A percentile compares a stretch with the other conserved stretches of the same genome.
These are phyloP conservation scores for Tolypocladium album DNA, from an alignment of 2,329 filamentous ascomycete genomes.

Conservation along the genomic window DNA sequence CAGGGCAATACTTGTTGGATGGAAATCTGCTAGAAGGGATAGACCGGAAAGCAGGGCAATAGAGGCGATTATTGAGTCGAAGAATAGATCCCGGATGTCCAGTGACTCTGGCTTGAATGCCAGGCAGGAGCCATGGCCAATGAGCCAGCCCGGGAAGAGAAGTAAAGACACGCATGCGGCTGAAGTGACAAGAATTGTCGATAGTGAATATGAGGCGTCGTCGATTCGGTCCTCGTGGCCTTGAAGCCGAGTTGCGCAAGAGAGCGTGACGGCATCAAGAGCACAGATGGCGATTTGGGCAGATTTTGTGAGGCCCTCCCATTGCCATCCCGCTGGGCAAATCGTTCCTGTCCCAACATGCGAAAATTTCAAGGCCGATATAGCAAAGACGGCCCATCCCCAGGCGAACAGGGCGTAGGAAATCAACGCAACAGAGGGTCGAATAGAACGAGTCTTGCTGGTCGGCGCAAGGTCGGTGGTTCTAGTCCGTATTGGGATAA, in stretches of 20 bases:
- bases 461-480: background rate
- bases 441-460: background rate
- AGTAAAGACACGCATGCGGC: conserved; percentile 10
- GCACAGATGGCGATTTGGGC: conserved; percentile 13
- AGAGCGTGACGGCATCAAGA: conserved; percentile 20
- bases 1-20: conserved; percentile 15
- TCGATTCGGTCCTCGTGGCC: conserved; percentile 7
- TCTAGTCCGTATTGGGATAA: background rate
- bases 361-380: conserved; percentile 1
- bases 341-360: conserved; percentile 5
- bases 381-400: conserved; percentile 19
- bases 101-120: conserved; percentile 17
- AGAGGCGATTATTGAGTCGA: conserved; percentile 16
- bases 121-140: conserved; percentile 15
- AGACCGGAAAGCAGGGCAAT: conserved; percentile 13
- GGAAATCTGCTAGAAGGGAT: conserved; percentile 15
- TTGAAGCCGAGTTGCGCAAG: conserved; percentile 13
- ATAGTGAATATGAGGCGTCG: conserved; percentile 6
- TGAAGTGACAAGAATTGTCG: conserved; percentile 3
- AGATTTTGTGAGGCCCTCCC: conserved; percentile 1
- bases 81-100: conserved; percentile 15
- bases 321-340: conserved; percentile 7
- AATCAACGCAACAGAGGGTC: conserved; percentile 9
- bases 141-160: conserved; percentile 13
- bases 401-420: conserved; percentile 10